Evolutionary conservation across 768 basidiomycete genomes (phyloP), one percentile per base, ranked within the genome.

Genomic region (Pleurotus pulmonarius): DNA sequence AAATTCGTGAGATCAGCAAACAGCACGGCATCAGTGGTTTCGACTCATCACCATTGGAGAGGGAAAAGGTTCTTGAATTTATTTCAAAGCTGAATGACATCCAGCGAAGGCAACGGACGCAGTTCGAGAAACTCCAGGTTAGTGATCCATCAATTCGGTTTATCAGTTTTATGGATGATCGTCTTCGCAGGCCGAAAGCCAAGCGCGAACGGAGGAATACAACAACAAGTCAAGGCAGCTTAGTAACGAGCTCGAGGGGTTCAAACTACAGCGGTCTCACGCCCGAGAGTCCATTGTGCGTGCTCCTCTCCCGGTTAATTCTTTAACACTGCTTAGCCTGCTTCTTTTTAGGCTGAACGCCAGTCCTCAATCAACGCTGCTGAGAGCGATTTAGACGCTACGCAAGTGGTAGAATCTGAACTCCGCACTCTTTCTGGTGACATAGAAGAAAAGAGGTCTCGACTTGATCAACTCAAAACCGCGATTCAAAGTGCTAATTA

Each of bases 1-100:
- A 87, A 20, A 86, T 98, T 55, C 83, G 81, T 11, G 83, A 86
- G 47, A 82, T 92, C 13, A 80, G 85, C 49, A 74, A 83, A 37
- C 83, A 83, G 60, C 75, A 89, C 61, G 77, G 80, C 7, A 86
- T 98, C 61, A 83, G 84, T 49, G 92, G 91, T 0, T 94, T 83
- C 65, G 83, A 82, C 52, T 77, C 83, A 48, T 78, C 84, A 0
- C 86, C 87, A 1, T 75, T 94, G 37, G 87, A 87, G 49, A 79
- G 84, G 40, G 81, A 83, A 40, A 82, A 92, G 66, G 78, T 94
- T 16, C 67, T 79, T 25, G 88, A 92, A 45, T 95, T 97, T 67
- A 75, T 85, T 22, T 72, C 83, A 7, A 81, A 80, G 49, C 72
- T 97, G 2, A 74, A 72, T 3, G 86, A 89, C 22, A 67, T 88